These are phyloP conservation scores for Pseudogymnoascus sp. DNA, from an alignment of 2,329 filamentous ascomycete species.

Conservation along the genomic window DNA sequence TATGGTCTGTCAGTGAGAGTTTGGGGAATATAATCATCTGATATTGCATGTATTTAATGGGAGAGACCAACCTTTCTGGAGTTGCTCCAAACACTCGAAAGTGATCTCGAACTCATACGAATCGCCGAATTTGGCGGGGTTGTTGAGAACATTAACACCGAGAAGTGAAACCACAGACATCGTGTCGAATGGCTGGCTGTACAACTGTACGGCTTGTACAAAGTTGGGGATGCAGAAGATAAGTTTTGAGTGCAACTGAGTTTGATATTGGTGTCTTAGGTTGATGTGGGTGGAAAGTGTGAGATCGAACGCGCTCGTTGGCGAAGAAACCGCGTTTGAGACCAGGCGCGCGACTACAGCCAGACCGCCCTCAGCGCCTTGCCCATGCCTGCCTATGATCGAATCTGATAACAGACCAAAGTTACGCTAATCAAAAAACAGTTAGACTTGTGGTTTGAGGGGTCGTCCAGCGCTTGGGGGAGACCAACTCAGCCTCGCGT, in stretches of 20 bases:
- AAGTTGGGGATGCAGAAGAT: conserved; percentile 17
- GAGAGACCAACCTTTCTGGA: conserved; percentile 68
- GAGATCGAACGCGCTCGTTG: conserved; percentile 10
- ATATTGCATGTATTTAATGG: conserved; percentile 4
- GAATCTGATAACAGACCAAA: not conserved
- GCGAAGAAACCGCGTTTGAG: conserved; percentile 10
- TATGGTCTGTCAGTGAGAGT: conserved; percentile 31
- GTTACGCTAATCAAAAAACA: not conserved
- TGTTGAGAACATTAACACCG: conserved; percentile 93
- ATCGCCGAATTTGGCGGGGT: conserved; percentile 87
- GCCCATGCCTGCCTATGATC: not conserved
- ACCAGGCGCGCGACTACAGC: conserved; percentile 5
- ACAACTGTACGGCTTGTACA: not conserved
- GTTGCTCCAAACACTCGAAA: conserved; percentile 90
- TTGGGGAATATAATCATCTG: conserved; percentile 11
- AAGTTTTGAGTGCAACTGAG: conserved; percentile 17
- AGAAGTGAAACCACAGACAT: conserved; percentile 97
- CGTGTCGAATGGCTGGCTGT: conserved; percentile 27
- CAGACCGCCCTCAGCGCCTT: not conserved
- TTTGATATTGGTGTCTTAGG: conserved; percentile 16
- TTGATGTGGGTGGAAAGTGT: conserved; percentile 12
- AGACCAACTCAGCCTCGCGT: not conserved
- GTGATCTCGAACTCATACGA: conserved; percentile 98
- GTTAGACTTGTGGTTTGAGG: not conserved
- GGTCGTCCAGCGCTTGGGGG: not conserved